Conservation (phyloP, 768 basidiomycete genomes). For the Agaricus subrufescens region DNA sequence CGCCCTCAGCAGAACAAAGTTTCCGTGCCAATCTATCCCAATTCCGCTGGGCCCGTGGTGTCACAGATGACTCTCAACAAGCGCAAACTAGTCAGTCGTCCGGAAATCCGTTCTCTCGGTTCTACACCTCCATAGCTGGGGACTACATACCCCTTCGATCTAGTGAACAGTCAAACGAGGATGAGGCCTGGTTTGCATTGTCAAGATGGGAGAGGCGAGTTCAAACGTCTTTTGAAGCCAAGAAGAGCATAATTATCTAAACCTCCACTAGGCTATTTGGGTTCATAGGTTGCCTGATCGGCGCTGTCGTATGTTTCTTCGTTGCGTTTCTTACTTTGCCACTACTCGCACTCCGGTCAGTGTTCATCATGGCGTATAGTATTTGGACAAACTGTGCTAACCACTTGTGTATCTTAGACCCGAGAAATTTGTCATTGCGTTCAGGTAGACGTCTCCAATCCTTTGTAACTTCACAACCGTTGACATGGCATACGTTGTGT, state of each 20-base stretch:
- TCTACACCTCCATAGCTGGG: slow-evolving; percentile 81
- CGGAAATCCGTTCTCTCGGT: slow-evolving; percentile 75
- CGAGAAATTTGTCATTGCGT: slow-evolving; percentile 86
- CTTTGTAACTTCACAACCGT: neutral
- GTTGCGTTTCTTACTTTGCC: slow-evolving; percentile 85
- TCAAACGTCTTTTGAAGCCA: too few relatives aligned
- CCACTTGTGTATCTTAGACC: slow-evolving; percentile 46
- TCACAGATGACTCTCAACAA: slow-evolving; percentile 63
- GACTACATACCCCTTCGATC: slow-evolving; percentile 88
- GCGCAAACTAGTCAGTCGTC: slow-evolving; percentile 28
- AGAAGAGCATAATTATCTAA: neutral
- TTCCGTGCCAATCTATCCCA: slow-evolving; percentile 77
- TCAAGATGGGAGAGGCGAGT: slow-evolving; percentile 89
- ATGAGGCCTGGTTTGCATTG: slow-evolving; percentile 91
- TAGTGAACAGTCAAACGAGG: slow-evolving; percentile 81
- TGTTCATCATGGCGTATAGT: slow-evolving; percentile 8
- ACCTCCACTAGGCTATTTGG: slow-evolving; percentile 64
- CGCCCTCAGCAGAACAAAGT: slow-evolving; percentile 50
- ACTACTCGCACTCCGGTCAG: slow-evolving; percentile 35
- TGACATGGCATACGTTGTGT: slow-evolving; percentile 6
- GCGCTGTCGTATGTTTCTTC: slow-evolving; percentile 91
- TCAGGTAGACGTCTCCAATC: slow-evolving; percentile 45
- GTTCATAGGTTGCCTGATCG: slow-evolving; percentile 84
- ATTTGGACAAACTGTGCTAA: neutral
- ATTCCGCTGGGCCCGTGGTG: slow-evolving; percentile 81